phyloP scores from a whole-genome alignment of 306 rosid species.

The Mimosa bimucronata region DNA sequence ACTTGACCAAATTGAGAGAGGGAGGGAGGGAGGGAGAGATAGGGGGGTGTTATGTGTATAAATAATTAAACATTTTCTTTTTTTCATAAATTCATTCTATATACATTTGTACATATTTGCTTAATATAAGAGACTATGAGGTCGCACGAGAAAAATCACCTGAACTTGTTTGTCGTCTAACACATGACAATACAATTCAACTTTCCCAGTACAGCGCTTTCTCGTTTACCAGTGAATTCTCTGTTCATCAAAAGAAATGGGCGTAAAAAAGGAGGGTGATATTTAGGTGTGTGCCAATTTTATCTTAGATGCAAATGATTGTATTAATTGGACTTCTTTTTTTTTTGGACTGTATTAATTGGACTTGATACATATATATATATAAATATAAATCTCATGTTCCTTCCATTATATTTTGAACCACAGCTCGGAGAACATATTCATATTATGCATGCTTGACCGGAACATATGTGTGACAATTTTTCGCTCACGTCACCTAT shows the following conservation, averaged over 20 bases:
- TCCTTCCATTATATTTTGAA: conserved; percentile 23
- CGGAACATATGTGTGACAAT: conserved; percentile 2
- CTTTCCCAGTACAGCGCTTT: too few relatives aligned
- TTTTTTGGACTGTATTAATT: conserved; percentile 10
- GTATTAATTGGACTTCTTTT: conserved; percentile 8
- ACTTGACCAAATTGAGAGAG: neutral
- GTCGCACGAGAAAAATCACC: neutral
- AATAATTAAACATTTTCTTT: neutral
- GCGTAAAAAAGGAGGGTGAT: conserved; percentile 16
- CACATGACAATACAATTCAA: too few relatives aligned
- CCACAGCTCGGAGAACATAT: neutral
- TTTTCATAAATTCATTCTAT: neutral
- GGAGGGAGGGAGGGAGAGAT: too few relatives aligned
- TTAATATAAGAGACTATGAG: neutral
- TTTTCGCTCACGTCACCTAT: conserved; percentile 25
- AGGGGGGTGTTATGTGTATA: too few relatives aligned
- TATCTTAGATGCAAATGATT: neutral
- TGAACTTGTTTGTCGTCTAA: too few relatives aligned
- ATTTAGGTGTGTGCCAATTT: conserved; percentile 7
- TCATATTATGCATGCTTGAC: neutral
- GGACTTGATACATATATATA: neutral
- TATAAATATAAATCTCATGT: conserved; percentile 11
- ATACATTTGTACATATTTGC: too few relatives aligned
- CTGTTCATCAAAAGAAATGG: conserved; percentile 26
- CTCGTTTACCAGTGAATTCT: neutral